A percentile compares a stretch with the other conserved stretches of the same genome.
Conservation (phyloP, 2,329 filamentous ascomycete genomes). For the Colletotrichum spinosum region DNA sequence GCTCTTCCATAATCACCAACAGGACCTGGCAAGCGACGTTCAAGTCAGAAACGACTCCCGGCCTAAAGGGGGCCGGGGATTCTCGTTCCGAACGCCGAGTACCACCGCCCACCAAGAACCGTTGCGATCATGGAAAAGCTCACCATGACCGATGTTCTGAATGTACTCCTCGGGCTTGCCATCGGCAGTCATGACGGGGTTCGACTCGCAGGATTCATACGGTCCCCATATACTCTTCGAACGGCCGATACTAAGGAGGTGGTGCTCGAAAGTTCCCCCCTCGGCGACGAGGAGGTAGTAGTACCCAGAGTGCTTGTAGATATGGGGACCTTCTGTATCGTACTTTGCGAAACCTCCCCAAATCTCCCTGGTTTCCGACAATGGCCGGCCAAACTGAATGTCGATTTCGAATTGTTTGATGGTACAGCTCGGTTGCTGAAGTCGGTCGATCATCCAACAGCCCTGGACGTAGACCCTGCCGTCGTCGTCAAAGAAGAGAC, state of each 20-base stretch:
- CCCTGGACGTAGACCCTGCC: conserved; percentile 49
- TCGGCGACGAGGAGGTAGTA: conserved; percentile 57
- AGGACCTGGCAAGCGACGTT: not conserved
- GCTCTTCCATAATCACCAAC: not conserved
- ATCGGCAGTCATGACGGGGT: conserved; percentile 59
- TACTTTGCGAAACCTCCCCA: conserved; percentile 40
- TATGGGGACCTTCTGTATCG: conserved; percentile 48
- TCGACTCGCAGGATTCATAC: conserved; percentile 44
- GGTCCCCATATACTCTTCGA: conserved; percentile 43
- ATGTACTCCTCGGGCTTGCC: conserved; percentile 55
- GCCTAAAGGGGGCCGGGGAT: conserved; percentile 11
- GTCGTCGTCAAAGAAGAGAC: conserved; percentile 58
- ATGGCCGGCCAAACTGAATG: conserved; percentile 38
- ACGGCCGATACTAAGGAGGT: conserved; percentile 41
- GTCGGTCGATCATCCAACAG: conserved; percentile 30
- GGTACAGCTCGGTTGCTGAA: conserved; percentile 19
- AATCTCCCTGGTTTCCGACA: conserved; percentile 38
- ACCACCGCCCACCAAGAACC: conserved; percentile 52
- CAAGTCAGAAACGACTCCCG: conserved; percentile 23
- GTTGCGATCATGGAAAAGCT: conserved; percentile 62
- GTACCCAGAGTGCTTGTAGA: conserved; percentile 49
- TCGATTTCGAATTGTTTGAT: conserved; percentile 41
- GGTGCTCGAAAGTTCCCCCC: conserved; percentile 49
- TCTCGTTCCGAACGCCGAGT: conserved; percentile 10
- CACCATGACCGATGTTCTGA: conserved; percentile 67